Percentiles rank a stretch among this genome's conserved stretches.
Conservation (phyloP, 2,329 filamentous ascomycete species). For the Colletotrichum tamarilloi region DNA sequence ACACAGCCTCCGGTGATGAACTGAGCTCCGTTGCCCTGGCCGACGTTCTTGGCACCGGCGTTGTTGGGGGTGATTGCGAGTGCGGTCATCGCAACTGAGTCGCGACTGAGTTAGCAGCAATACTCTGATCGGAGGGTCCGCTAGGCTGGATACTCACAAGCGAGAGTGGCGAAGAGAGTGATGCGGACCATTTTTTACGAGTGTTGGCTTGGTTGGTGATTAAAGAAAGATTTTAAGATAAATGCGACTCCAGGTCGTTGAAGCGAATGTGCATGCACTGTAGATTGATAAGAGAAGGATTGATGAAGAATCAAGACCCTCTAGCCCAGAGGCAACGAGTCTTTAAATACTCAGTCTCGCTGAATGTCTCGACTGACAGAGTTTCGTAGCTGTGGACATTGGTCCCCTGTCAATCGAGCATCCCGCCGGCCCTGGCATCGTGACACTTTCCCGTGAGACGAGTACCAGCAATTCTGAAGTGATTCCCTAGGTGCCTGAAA, state of each 20-base stretch:
- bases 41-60: constrained; percentile 34
- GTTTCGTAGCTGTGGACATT: neutral
- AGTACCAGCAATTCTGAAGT: neutral
- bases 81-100: constrained; percentile 35
- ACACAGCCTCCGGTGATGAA: constrained; percentile 46
- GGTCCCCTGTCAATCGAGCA: neutral
- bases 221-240: neutral
- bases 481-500: constrained; percentile 12
- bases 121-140: neutral
- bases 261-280: constrained; percentile 25
- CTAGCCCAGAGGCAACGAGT: neutral
- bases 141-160: constrained; percentile 38
- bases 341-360: neutral
- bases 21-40: constrained; percentile 37
- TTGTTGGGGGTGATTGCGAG: constrained; percentile 40
- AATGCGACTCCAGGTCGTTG: constrained; percentile 27
- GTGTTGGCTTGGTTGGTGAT: neutral
- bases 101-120: neutral
- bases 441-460: neutral
- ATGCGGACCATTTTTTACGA: constrained; percentile 40
- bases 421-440: neutral
- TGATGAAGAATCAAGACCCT: neutral
- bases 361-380: neutral
- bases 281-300: neutral
- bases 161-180: constrained; percentile 38